Conservation (phyloP, 768 basidiomycete genomes). For the Gymnopilus junonius region DNA sequence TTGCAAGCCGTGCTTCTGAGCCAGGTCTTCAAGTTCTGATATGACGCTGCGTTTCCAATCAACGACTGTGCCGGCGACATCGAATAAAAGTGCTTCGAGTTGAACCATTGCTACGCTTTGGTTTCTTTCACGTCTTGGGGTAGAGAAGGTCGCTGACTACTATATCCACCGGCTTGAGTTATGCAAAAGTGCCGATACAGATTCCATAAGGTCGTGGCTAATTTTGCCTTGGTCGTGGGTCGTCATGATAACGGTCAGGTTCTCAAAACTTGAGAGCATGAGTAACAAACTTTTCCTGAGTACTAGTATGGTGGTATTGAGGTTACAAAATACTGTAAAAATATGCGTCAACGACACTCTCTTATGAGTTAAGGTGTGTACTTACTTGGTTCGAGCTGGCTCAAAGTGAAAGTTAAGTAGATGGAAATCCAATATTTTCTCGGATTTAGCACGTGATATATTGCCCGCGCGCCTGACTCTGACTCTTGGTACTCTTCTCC, state of each 20-base stretch:
- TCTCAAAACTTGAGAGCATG: background rate
- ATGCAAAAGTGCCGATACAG: background rate
- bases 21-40: conserved; percentile 33
- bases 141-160: background rate
- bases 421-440: too few relatives aligned
- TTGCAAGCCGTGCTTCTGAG: conserved; percentile 27
- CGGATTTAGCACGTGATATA: too few relatives aligned
- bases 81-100: conserved; percentile 49
- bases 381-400: too few relatives aligned
- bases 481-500: too few relatives aligned
- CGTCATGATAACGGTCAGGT: background rate
- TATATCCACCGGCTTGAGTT: background rate
- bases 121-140: background rate
- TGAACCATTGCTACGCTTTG: background rate
- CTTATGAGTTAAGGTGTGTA: too few relatives aligned
- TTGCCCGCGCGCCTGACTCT: too few relatives aligned
- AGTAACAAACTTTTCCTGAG: too few relatives aligned
- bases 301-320: background rate
- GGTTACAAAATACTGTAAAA: too few relatives aligned
- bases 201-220: background rate
- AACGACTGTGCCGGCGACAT: conserved; percentile 55
- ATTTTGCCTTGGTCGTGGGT: conserved; percentile 1
- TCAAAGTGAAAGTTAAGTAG: too few relatives aligned
- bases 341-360: too few relatives aligned
- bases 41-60: conserved; percentile 45